phyloP scores from a whole-genome alignment of 805 yeast genomes.

The Zygosaccharomyces lentus region DNA sequence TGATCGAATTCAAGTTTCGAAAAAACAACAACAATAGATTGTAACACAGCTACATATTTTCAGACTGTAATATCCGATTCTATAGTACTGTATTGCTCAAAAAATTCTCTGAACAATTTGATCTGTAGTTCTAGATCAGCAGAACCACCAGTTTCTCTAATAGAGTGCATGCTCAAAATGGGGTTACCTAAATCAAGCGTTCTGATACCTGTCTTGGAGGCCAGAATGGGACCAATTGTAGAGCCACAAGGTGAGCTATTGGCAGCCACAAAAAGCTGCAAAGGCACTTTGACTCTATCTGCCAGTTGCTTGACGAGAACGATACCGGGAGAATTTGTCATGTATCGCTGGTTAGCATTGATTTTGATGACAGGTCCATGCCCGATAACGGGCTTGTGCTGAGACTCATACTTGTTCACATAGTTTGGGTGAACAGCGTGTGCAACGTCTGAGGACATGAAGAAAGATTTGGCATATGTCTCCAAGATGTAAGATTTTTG shows the following conservation, averaged over 20 bases:
- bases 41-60: not conserved
- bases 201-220: conserved; percentile 81
- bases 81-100: conserved; percentile 41
- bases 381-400: conserved; percentile 78
- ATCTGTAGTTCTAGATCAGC: conserved; percentile 64
- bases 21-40: too few species aligned
- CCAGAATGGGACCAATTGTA: conserved; percentile 91
- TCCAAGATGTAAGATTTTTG: conserved; percentile 44
- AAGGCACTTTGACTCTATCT: conserved; percentile 61
- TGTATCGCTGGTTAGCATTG: conserved; percentile 93
- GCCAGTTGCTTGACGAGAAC: conserved; percentile 73
- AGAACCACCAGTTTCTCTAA: conserved; percentile 86
- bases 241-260: conserved; percentile 95
- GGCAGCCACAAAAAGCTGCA: conserved; percentile 88
- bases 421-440: conserved; percentile 97
- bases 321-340: conserved; percentile 88
- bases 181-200: conserved; percentile 91
- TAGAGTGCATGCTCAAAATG: conserved; percentile 88
- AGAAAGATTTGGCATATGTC: conserved; percentile 71
- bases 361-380: conserved; percentile 89
- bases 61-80: conserved; percentile 43
- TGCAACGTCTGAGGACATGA: conserved; percentile 92
- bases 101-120: conserved; percentile 59
- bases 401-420: conserved; percentile 63
- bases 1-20: not conserved